Evolutionary conservation across 2,329 filamentous ascomycete species (phyloP).

Genomic region (Alternaria gansuensis): DNA sequence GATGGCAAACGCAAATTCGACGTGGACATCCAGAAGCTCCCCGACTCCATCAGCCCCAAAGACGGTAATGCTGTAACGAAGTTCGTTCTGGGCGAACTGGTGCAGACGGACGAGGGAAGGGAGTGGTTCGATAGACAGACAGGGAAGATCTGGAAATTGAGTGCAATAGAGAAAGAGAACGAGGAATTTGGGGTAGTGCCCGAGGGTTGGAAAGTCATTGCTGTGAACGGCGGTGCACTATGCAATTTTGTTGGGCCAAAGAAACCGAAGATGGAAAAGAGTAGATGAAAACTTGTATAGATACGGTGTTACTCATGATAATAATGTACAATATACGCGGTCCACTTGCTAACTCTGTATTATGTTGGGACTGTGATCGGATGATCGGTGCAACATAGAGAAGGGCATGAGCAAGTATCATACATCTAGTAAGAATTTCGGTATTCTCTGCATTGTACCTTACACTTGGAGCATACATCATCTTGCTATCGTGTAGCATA

Average conservation of each 20-base stretch:
- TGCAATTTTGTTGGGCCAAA: conserved; percentile 73
- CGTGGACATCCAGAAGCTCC: conserved; percentile 68
- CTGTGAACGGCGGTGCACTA: conserved; percentile 72
- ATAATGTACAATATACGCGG: neutral
- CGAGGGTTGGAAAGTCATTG: conserved; percentile 63
- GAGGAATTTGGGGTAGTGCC: conserved; percentile 24
- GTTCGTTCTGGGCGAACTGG: conserved; percentile 70
- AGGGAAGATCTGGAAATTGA: conserved; percentile 47
- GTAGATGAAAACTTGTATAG: neutral
- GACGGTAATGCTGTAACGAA: conserved; percentile 56
- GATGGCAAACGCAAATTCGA: conserved; percentile 80
- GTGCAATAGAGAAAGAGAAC: conserved; percentile 18
- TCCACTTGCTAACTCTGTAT: neutral
- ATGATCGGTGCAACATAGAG: too few species aligned
- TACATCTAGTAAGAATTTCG: too few species aligned
- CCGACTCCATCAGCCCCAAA: conserved; percentile 16
- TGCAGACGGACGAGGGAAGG: conserved; percentile 68
- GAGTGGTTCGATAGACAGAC: conserved; percentile 58
- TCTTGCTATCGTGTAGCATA: neutral
- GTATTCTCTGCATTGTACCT: too few species aligned
- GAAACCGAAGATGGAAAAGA: conserved; percentile 7
- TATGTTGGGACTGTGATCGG: too few species aligned
- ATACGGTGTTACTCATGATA: neutral
- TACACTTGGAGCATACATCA: neutral
- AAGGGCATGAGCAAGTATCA: too few species aligned